These are phyloP conservation scores for Sclerotinia glacialis DNA, from an alignment of 2,329 filamentous ascomycete genomes.

Conservation along the genomic window DNA sequence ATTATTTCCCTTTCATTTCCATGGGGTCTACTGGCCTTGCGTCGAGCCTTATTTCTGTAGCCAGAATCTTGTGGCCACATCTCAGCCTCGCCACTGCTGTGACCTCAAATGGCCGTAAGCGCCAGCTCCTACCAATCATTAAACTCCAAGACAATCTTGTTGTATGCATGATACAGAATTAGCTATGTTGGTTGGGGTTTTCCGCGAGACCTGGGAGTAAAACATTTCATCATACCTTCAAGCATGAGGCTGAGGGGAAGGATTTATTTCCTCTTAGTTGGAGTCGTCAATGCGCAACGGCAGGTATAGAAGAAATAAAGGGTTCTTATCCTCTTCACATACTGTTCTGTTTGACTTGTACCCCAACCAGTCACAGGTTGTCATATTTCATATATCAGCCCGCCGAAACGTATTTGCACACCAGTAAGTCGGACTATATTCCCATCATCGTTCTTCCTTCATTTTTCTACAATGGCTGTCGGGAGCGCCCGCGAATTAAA, in stretches of 20 bases:
- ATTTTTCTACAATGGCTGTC: not conserved
- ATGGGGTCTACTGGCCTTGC: slow-evolving; percentile 4
- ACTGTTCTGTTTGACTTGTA: not conserved
- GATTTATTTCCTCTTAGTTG: not conserved
- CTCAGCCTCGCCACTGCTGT: slow-evolving; percentile 6
- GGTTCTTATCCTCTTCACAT: not conserved
- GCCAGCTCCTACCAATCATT: slow-evolving; percentile 1
- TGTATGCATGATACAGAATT: not conserved
- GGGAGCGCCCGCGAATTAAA: not conserved
- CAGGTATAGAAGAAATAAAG: slow-evolving; percentile 1
- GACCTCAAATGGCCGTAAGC: slow-evolving; percentile 6
- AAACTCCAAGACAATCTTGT: not conserved
- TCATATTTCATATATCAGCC: not conserved
- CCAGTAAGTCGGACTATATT: slow-evolving; percentile 6
- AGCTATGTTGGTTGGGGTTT: not conserved
- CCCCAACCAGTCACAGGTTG: not conserved
- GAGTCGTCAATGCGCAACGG: not conserved
- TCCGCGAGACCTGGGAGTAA: not conserved
- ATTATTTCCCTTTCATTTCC: not conserved
- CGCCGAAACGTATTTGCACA: not conserved
- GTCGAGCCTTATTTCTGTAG: slow-evolving; percentile 5
- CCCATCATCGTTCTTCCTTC: not conserved
- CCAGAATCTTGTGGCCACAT: not conserved
- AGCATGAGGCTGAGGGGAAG: slow-evolving; percentile 1
- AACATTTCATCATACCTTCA: not conserved